Conservation (phyloP, 225 moss, liverwort and hornwort species). For the Pseudisothecium myosuroides region DNA sequence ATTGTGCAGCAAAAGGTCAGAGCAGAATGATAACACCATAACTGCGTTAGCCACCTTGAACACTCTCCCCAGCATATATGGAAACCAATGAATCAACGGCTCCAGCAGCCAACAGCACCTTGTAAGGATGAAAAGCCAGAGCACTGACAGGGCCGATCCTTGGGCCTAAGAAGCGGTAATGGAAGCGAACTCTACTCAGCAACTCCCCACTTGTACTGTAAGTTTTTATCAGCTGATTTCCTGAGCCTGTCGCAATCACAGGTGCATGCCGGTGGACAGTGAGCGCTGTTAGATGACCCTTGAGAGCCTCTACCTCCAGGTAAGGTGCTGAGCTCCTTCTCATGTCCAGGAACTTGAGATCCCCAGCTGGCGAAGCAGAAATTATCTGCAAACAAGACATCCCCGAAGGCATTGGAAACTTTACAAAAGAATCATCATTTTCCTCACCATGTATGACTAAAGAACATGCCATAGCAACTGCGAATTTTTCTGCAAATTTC, state of each 20-base stretch:
- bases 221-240: constrained; percentile 75
- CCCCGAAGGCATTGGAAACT: background rate
- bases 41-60: constrained; percentile 42
- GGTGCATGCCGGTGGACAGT: constrained; percentile 86
- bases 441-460: background rate
- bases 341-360: constrained; percentile 83
- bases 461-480: background rate
- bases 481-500: background rate
- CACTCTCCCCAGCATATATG: constrained; percentile 70
- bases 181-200: constrained; percentile 75
- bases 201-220: constrained; percentile 74
- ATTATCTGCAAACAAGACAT: constrained; percentile 45
- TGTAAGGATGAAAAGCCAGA: constrained; percentile 85
- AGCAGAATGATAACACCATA: background rate
- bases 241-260: constrained; percentile 77
- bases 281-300: constrained; percentile 65
- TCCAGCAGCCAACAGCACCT: constrained; percentile 74
- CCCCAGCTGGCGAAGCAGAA: constrained; percentile 77
- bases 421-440: background rate
- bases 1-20: background rate
- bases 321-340: constrained; percentile 67
- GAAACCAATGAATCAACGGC: constrained; percentile 88
- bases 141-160: constrained; percentile 86
- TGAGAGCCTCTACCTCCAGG: constrained; percentile 62
- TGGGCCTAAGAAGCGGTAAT: constrained; percentile 74